These are phyloP conservation scores for Canavalia ensiformis DNA, from an alignment of 306 rosid species.

Conservation along the genomic window DNA sequence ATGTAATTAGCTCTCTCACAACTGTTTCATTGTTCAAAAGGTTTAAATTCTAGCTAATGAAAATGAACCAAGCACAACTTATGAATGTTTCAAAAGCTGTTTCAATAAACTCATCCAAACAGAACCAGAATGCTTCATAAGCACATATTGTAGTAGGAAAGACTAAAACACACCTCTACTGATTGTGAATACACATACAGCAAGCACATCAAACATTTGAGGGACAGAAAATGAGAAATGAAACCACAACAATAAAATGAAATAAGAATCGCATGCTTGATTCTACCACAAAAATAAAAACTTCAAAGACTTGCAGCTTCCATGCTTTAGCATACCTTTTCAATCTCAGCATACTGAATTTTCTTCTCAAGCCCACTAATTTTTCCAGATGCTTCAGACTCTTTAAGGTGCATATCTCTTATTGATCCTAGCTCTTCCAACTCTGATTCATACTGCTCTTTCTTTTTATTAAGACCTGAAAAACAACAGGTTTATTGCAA, in stretches of 20 bases:
- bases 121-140: slow-evolving; percentile 14
- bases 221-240: slow-evolving; percentile 27
- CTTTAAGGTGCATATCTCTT: slow-evolving; percentile 97
- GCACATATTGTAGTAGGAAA: neutral
- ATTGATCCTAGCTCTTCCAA: slow-evolving; percentile 92
- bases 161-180: neutral
- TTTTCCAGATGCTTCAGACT: slow-evolving; percentile 91
- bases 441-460: slow-evolving; percentile 86
- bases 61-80: slow-evolving; percentile 17
- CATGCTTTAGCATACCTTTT: slow-evolving; percentile 65
- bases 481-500: slow-evolving; percentile 45
- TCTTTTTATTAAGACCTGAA: slow-evolving; percentile 77
- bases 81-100: neutral
- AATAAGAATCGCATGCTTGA: slow-evolving; percentile 28
- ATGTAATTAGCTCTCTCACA: neutral
- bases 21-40: neutral
- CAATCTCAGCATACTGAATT: slow-evolving; percentile 95
- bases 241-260: slow-evolving; percentile 9
- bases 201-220: slow-evolving; percentile 31
- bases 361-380: slow-evolving; percentile 96
- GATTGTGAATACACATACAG: slow-evolving; percentile 13
- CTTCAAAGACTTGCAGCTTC: slow-evolving; percentile 24
- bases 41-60: slow-evolving; percentile 13
- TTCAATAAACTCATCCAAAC: slow-evolving; percentile 18
- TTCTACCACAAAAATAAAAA: slow-evolving; percentile 7